Base-by-base conservation (phyloP, 805 yeast genomes). In the Kluyveromyces siamensis region DNA sequence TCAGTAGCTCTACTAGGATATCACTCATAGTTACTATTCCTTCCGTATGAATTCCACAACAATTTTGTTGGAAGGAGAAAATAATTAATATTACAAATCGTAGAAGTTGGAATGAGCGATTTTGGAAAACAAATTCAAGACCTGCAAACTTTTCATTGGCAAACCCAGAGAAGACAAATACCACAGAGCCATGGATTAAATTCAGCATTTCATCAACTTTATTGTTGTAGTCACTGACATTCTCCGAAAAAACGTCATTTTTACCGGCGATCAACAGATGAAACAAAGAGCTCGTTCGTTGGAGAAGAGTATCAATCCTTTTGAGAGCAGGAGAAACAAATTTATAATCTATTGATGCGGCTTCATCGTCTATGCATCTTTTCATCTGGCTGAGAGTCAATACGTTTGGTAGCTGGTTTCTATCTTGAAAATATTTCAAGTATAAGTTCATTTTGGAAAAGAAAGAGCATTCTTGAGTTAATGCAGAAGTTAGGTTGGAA, bases 91-190 rank as follows among this genome's bases (percentile, higher is more conserved):
- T 55, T 3, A 62, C 45, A 30, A 51, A 56, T 27, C 56, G 48
- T 37, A 63, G 44, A n/a, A 58, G 48, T 11, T 44, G 37, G 37
- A 61, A 62, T n/a, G 63, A 57, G 45, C 55, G 58, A 41, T 59
- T 62, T n/a, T 58, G 54, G 38, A 57, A 62, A 27, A 60, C 47
- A 39, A 62, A 63, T 50, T 63, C 67, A 52, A 57, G 55, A 42
- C 66, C 67, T 10, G 63, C 62, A 50, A 61, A 58, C 46, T 55
- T 60, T 40, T 56, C 51, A 43, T 58, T 61, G 16, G 67, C 67
- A 39, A 63, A 51, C 41, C 61, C 61, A 7, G 67, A 63, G 45
- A 63, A 63, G 9, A 61, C 55, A 48, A 51, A 63, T 46, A 63
- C 61, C n/a, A 63, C 48, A 16, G 63, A 55, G 43, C 60, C 65